A percentile compares a stretch with the other conserved stretches of the same genome.
phyloP scores from a whole-genome alignment of 768 basidiomycete species.

The Leccinum barrowsii region DNA sequence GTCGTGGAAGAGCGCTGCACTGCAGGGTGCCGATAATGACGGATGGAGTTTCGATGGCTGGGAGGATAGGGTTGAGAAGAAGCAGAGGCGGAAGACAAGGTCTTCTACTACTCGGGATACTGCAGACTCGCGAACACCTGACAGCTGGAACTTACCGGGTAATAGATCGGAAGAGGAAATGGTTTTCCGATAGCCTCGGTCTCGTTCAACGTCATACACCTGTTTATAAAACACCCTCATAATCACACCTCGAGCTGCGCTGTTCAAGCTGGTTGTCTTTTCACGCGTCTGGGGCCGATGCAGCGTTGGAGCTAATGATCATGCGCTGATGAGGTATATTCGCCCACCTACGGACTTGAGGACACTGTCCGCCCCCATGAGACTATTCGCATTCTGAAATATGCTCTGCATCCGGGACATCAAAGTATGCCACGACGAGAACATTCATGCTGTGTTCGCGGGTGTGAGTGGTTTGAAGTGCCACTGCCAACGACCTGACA shows the following conservation, averaged over 20 bases:
- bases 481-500: no score
- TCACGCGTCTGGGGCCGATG: no score
- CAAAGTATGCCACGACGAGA: no score
- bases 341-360: no score
- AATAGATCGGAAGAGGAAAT: not conserved
- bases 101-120: not conserved
- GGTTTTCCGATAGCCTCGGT: not conserved
- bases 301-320: no score
- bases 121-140: not conserved
- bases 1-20: slow-evolving; percentile 44
- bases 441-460: no score
- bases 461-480: no score
- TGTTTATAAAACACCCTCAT: not conserved
- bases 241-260: not conserved
- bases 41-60: slow-evolving; percentile 52
- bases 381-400: no score
- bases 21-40: slow-evolving; percentile 32
- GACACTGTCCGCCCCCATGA: no score
- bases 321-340: no score
- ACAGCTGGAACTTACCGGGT: slow-evolving; percentile 2
- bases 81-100: not conserved
- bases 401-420: no score
- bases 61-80: slow-evolving; percentile 19
- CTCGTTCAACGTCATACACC: not conserved
- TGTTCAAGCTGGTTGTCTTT: no score